Conservation (phyloP, 345 rosid species). For the Euphorbia lathyris region DNA sequence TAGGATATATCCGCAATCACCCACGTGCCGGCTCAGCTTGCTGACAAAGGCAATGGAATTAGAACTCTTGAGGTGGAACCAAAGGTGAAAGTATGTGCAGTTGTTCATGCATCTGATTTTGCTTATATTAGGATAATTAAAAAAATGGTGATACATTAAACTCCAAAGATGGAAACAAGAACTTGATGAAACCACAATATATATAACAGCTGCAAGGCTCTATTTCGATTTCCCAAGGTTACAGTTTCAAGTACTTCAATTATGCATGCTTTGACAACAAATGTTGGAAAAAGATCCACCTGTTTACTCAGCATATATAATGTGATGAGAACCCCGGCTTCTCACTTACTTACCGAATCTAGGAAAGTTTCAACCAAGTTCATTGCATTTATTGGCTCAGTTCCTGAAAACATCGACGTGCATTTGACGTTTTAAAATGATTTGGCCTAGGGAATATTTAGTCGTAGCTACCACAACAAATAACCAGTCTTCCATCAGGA, state of each 20-base stretch:
- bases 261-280: conserved; percentile 47
- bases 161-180: neutral
- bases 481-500: conserved; percentile 30
- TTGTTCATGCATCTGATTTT: conserved; percentile 50
- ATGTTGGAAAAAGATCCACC: conserved; percentile 59
- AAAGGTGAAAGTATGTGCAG: conserved; percentile 70
- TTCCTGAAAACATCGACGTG: conserved; percentile 42
- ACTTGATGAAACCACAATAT: neutral
- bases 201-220: conserved; percentile 55
- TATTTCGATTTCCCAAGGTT: conserved; percentile 25
- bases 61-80: conserved; percentile 62
- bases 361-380: conserved; percentile 43
- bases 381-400: conserved; percentile 39
- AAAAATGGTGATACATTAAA: neutral
- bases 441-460: conserved; percentile 26
- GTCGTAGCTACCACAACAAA: conserved; percentile 40
- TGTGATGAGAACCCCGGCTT: too few relatives aligned
- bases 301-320: conserved; percentile 61
- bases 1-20: conserved; percentile 59
- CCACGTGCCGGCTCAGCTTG: conserved; percentile 56
- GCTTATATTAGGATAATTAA: neutral
- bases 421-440: conserved; percentile 32
- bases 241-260: conserved; percentile 40
- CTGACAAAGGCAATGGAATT: conserved; percentile 61
- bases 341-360: conserved; percentile 50